Evolutionary conservation across 2,329 filamentous ascomycete species (phyloP), one percentile per base, ranked within the genome.

Genomic region (Ophiocordyceps sinensis): DNA sequence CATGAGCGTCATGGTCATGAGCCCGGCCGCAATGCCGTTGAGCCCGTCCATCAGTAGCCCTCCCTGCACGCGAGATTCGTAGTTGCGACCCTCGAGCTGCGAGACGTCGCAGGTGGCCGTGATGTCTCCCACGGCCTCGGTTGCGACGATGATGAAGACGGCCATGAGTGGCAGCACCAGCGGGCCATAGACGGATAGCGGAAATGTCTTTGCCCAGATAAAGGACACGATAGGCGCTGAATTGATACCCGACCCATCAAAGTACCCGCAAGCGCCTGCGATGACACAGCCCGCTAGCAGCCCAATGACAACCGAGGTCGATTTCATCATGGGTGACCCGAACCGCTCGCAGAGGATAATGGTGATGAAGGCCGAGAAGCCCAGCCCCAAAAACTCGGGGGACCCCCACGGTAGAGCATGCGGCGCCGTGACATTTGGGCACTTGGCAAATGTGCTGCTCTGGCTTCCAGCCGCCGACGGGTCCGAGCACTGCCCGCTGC

Each of bases 251-350:
- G 67, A 68, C n/a, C 67, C 65, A 53, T 83, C 80, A 53, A 88
- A 89, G 60, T 89, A 91, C 28, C 83, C 84, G 40, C 73, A 79
- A 1, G 83, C 84, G 0, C 71, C 84, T 11, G 82, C 83, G 45
- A 91, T 82, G 51, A 87, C 81, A 60, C 84, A 88, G 37, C 85
- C 85, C 1, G 80, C 56, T 0, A 86, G 69, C 5, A 88, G 68
- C 13, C 85, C 84, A 42, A 86, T 68, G 35, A 88, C 75, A 28
- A 89, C 83, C 28, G 79, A 78, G 8, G 77, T 82, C 3, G 78
- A 84, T 56, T 88, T 88, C 82, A 91, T 88, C 48, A 91, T 82
- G 0, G 85, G 85, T 0, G 82, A 73, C 1, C 85, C 85, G 50
- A 88, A 87, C 11, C 83, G 75, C 59, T 91, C 85, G 55, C 82